phyloP scores from a whole-genome alignment of 805 yeast species.

The Barnettozyma vustinii region DNA sequence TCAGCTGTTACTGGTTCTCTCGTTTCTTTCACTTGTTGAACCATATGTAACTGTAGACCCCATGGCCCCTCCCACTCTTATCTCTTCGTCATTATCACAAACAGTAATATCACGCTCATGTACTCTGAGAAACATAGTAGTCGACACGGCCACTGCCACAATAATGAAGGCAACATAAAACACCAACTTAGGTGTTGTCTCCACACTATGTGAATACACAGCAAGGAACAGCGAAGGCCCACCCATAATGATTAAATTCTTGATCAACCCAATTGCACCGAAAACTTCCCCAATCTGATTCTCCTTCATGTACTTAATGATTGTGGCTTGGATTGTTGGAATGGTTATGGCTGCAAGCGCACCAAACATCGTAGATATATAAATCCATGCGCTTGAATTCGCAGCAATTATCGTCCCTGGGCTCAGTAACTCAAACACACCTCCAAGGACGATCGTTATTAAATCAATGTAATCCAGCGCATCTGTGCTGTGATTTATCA shows the following conservation, averaged over 20 bases:
- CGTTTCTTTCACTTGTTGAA: not conserved
- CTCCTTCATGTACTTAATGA: slow-evolving; percentile 57
- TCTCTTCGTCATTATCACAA: not conserved
- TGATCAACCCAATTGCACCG: slow-evolving; percentile 61
- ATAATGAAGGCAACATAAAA: slow-evolving; percentile 25
- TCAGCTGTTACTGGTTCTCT: not conserved
- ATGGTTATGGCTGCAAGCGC: slow-evolving; percentile 45
- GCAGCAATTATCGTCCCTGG: slow-evolving; percentile 32
- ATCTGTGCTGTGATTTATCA: slow-evolving; percentile 30
- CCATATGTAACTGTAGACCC: not conserved
- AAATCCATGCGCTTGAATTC: slow-evolving; percentile 25
- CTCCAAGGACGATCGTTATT: slow-evolving; percentile 29
- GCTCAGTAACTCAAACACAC: slow-evolving; percentile 34
- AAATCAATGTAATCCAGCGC: slow-evolving; percentile 52
- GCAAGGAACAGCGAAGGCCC: slow-evolving; percentile 45
- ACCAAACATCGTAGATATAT: slow-evolving; percentile 32
- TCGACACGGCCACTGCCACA: slow-evolving; percentile 1
- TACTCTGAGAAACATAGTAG: not conserved
- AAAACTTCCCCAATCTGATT: slow-evolving; percentile 63
- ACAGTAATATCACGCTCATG: not conserved
- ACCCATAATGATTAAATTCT: slow-evolving; percentile 42
- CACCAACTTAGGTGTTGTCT: slow-evolving; percentile 33
- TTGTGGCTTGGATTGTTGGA: slow-evolving; percentile 55
- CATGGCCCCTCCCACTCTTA: not conserved
- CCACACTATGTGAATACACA: slow-evolving; percentile 42